Conservation (phyloP, 192 early-diverging fungal genomes). For the Dissophora globulifera region DNA sequence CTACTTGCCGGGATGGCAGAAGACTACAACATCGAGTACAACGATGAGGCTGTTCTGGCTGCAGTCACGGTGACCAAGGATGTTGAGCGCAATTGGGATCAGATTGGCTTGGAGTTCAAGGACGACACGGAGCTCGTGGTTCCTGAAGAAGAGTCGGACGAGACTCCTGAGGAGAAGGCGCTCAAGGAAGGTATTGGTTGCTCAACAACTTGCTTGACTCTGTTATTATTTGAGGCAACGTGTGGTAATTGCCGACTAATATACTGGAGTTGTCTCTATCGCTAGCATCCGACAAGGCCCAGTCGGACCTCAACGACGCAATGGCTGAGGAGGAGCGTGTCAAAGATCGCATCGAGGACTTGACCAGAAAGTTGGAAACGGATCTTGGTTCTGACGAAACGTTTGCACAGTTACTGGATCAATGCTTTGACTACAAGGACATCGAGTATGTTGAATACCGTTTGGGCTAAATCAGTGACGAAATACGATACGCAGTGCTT, state of each 20-base stretch:
- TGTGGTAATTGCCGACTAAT: too few relatives aligned
- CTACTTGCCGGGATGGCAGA: constrained; percentile 49
- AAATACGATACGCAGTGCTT: too few relatives aligned
- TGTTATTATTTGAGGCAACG: too few relatives aligned
- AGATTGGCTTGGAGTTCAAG: constrained; percentile 14
- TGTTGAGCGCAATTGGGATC: constrained; percentile 17
- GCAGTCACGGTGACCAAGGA: constrained; percentile 57
- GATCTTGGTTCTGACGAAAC: constrained; percentile 81
- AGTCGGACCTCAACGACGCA: constrained; percentile 29
- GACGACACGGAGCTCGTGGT: constrained; percentile 24
- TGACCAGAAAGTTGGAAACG: constrained; percentile 64
- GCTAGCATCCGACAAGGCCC: constrained; percentile 38
- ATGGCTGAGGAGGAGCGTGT: constrained; percentile 34
- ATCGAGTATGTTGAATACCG: constrained; percentile 66
- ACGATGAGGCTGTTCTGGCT: constrained; percentile 64
- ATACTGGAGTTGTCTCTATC: constrained; percentile 8
- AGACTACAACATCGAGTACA: constrained; percentile 66
- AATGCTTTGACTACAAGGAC: constrained; percentile 78
- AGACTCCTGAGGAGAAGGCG: constrained; percentile 35
- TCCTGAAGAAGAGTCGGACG: constrained; percentile 21
- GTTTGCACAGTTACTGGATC: constrained; percentile 72
- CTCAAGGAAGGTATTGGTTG: constrained; percentile 23
- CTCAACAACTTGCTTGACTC: neutral
- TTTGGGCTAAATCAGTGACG: neutral
- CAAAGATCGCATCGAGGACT: constrained; percentile 45